phyloP scores from a whole-genome alignment of 2,329 filamentous ascomycete genomes.

The Phaeosphaeriaceae sp. region DNA sequence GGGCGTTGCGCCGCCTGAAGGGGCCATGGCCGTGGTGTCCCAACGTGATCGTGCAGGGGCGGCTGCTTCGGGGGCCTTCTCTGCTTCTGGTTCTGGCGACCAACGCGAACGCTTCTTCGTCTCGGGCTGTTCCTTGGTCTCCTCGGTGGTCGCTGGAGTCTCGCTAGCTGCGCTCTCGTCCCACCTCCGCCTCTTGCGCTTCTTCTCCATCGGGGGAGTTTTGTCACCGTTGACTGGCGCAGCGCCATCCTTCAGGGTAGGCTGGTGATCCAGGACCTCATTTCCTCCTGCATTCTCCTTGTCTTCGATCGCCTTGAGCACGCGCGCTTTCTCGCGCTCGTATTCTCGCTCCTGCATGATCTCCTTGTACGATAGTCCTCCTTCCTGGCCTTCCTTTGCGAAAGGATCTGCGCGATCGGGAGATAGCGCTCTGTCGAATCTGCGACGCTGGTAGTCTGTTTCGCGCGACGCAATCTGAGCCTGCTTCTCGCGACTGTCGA shows the following conservation, averaged over 20 bases:
- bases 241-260: slow-evolving; percentile 73
- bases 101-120: slow-evolving; percentile 75
- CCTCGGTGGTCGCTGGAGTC: slow-evolving; percentile 24
- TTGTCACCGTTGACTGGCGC: slow-evolving; percentile 72
- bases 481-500: slow-evolving; percentile 85
- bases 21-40: slow-evolving; percentile 41
- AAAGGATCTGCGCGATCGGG: slow-evolving; percentile 88
- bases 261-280: slow-evolving; percentile 69
- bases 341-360: slow-evolving; percentile 90
- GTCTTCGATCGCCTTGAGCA: slow-evolving; percentile 80
- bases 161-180: slow-evolving; percentile 69
- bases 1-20: slow-evolving; percentile 29
- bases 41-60: slow-evolving; percentile 43
- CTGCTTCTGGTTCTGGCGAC: slow-evolving; percentile 63
- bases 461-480: slow-evolving; percentile 91
- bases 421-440: slow-evolving; percentile 83
- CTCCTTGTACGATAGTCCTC: slow-evolving; percentile 84
- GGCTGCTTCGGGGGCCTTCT: slow-evolving; percentile 65
- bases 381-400: slow-evolving; percentile 73
- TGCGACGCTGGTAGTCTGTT: slow-evolving; percentile 96
- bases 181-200: slow-evolving; percentile 87
- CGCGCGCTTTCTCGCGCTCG: slow-evolving; percentile 90
- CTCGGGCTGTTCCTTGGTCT: slow-evolving; percentile 20
- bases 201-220: slow-evolving; percentile 69
- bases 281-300: slow-evolving; percentile 69